A percentile compares a stretch with the other conserved stretches of the same genome.
Conservation (phyloP, 1,284 basidiomycete species). For the Flammula alnicola region DNA sequence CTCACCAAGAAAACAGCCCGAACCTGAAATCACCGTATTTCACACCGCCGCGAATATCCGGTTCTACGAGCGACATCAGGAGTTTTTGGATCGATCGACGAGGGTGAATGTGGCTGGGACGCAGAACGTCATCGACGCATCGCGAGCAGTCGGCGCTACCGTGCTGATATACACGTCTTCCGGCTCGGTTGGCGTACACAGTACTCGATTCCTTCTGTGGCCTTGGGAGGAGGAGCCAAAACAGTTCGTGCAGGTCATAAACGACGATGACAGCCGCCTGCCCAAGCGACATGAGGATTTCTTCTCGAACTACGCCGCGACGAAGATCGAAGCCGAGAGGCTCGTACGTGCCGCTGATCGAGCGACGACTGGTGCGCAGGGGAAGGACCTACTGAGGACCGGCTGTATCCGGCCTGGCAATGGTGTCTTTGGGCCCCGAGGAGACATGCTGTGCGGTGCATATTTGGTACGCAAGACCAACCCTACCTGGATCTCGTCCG, state of each 20-base stretch:
- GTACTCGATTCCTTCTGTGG: conserved; percentile 66
- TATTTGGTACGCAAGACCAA: conserved; percentile 63
- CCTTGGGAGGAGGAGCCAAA: conserved; percentile 40
- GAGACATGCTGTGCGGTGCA: conserved; percentile 66
- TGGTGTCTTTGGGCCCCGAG: conserved; percentile 73
- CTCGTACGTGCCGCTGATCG: conserved; percentile 22
- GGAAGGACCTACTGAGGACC: conserved; percentile 52
- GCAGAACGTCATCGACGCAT: conserved; percentile 60
- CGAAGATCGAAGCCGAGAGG: conserved; percentile 25
- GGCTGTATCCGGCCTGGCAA: conserved; percentile 78
- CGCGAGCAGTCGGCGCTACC: conserved; percentile 25
- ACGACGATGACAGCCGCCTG: conserved; percentile 49
- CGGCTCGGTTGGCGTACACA: conserved; percentile 29
- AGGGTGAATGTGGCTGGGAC: conserved; percentile 69
- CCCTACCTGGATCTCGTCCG: conserved; percentile 62
- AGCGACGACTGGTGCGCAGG: conserved; percentile 41
- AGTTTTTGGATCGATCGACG: conserved; percentile 56
- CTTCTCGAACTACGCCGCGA: conserved; percentile 31
- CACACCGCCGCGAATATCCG: conserved; percentile 78
- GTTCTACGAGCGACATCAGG: conserved; percentile 66
- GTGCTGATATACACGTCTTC: conserved; percentile 29
- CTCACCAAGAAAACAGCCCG: conserved; percentile 53
- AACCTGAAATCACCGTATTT: conserved; percentile 62
- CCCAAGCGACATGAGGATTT: conserved; percentile 25
- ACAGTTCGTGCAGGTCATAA: conserved; percentile 27